These are phyloP conservation scores for Penicillium digitatum DNA, from an alignment of 2,329 filamentous ascomycete species.

Conservation along the genomic window DNA sequence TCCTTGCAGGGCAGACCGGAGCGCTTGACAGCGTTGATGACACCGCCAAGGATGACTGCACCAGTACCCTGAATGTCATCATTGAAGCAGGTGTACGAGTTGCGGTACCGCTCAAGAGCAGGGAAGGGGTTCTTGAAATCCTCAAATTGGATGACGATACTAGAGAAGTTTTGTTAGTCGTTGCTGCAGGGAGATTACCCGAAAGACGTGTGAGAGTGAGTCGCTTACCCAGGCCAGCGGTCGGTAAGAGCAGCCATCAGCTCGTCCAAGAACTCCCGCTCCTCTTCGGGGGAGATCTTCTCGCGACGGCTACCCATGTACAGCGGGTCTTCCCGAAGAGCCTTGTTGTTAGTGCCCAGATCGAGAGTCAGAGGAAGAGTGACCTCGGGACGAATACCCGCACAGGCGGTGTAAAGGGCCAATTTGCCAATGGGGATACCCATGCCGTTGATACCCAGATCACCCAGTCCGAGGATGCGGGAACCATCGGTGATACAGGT, in stretches of 20 bases:
- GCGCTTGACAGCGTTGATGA: conserved; percentile 72
- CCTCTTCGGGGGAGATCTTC: conserved; percentile 71
- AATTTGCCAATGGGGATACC: conserved; percentile 97
- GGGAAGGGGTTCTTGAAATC: conserved; percentile 98
- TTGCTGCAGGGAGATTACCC: conserved; percentile 41
- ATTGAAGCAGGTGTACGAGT: conserved; percentile 93
- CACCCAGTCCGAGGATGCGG: conserved; percentile 83
- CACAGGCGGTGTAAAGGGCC: conserved; percentile 89
- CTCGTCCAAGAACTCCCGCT: conserved; percentile 92
- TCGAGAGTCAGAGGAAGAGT: conserved; percentile 62
- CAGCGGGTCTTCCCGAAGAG: conserved; percentile 69
- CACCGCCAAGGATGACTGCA: conserved; percentile 83
- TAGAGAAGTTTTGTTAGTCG: conserved; percentile 31
- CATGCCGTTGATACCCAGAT: conserved; percentile 94
- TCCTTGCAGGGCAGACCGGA: conserved; percentile 82
- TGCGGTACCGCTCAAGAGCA: conserved; percentile 82
- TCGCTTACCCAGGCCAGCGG: conserved; percentile 60
- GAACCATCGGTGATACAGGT: conserved; percentile 96
- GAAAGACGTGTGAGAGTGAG: conserved; percentile 12
- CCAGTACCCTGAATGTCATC: conserved; percentile 98
- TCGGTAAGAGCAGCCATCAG: conserved; percentile 90
- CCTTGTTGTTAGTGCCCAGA: conserved; percentile 61
- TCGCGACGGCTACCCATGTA: conserved; percentile 87
- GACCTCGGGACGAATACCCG: conserved; percentile 78
- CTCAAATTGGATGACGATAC: conserved; percentile 84